Percentiles rank a stretch among this genome's conserved stretches.
phyloP scores from a whole-genome alignment of 352 stramenopile genomes.

The Pythium oligandrum region DNA sequence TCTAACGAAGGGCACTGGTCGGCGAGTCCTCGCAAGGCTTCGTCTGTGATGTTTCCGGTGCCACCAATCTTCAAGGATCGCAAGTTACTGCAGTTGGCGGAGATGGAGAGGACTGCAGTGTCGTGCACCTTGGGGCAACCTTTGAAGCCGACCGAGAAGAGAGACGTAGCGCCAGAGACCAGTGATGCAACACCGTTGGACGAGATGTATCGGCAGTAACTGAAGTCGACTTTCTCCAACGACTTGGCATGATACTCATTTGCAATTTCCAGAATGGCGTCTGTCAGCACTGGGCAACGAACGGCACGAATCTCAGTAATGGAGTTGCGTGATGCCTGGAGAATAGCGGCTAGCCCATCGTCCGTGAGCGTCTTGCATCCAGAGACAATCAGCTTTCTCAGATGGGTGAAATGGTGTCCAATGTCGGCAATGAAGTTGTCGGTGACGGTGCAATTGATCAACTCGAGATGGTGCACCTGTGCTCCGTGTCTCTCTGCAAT shows the following conservation, averaged over 20 bases:
- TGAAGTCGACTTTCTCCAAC: slow-evolving; percentile 48
- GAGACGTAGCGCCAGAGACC: slow-evolving; percentile 17
- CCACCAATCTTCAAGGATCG: slow-evolving; percentile 40
- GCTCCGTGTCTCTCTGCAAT: slow-evolving; percentile 34
- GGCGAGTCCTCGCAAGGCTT: slow-evolving; percentile 31
- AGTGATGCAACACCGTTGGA: slow-evolving; percentile 26
- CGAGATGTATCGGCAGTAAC: slow-evolving; percentile 52
- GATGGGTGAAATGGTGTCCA: slow-evolving; percentile 23
- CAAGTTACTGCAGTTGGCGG: slow-evolving; percentile 27
- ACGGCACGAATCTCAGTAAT: slow-evolving; percentile 41
- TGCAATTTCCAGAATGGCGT: slow-evolving; percentile 24
- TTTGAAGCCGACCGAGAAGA: slow-evolving; percentile 47
- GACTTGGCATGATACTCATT: slow-evolving; percentile 25
- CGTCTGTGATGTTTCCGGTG: slow-evolving; percentile 41
- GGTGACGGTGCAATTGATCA: slow-evolving; percentile 45
- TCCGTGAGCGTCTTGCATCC: slow-evolving; percentile 52
- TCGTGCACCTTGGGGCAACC: slow-evolving; percentile 52
- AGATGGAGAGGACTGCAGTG: slow-evolving; percentile 25
- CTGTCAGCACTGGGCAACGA: slow-evolving; percentile 50
- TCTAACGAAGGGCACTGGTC: slow-evolving; percentile 32
- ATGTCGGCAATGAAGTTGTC: slow-evolving; percentile 25
- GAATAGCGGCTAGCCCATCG: slow-evolving; percentile 30
- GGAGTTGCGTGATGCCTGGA: slow-evolving; percentile 26
- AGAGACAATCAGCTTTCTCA: slow-evolving; percentile 45
- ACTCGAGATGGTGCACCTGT: slow-evolving; percentile 30